These are phyloP conservation scores for Acanthamoeba polyphaga DNA, from an alignment of 208 protist species.

Conservation along the genomic window DNA sequence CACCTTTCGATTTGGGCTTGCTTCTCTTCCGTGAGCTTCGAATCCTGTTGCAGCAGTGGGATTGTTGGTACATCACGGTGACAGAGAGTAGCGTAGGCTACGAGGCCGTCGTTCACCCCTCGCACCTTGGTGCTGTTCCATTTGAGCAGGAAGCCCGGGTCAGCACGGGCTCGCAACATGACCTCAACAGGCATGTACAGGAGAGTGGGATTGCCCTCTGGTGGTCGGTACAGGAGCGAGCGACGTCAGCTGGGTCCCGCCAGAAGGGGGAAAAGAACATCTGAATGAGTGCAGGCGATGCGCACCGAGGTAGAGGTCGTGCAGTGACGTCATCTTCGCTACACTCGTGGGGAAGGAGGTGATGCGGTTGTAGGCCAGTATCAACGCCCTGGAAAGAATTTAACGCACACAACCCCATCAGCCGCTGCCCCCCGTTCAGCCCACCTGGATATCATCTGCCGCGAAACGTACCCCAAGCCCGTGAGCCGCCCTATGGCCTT, in stretches of 20 bases:
- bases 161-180: background rate
- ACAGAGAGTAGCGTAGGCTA: background rate
- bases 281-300: background rate
- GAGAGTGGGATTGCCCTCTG: constrained; percentile 30
- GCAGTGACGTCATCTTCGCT: background rate
- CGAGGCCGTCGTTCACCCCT: background rate
- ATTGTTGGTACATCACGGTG: background rate
- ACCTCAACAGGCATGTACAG: constrained; percentile 9
- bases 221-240: too few relatives aligned
- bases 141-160: constrained; percentile 18
- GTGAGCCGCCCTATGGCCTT: background rate
- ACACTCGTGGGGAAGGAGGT: constrained; percentile 10
- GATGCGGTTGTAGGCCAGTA: constrained; percentile 32
- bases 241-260: background rate
- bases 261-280: too few relatives aligned
- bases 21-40: background rate
- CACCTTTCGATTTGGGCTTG: background rate
- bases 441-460: too few relatives aligned
- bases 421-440: background rate
- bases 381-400: background rate
- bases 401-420: background rate
- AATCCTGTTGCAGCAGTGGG: background rate
- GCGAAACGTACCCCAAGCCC: background rate
- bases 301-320: background rate
- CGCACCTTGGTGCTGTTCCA: constrained; percentile 32